Evolutionary conservation across 352 stramenopile species (phyloP), one percentile per base, ranked within the genome.

Genomic region (Phytophthora fragariae): DNA sequence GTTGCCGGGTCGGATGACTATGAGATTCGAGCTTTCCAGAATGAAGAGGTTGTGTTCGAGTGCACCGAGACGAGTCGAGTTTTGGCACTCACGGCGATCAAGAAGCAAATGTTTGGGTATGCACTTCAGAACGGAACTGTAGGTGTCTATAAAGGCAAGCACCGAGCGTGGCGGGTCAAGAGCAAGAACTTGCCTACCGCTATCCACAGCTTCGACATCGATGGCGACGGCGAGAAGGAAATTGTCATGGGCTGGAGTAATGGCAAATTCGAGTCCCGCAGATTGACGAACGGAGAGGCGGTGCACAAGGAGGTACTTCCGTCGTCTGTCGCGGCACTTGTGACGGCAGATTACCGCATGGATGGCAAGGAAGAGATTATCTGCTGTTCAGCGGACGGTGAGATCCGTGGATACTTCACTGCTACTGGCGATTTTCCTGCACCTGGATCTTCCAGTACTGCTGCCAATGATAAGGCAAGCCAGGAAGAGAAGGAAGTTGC

Each of bases 1-100:
- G 68, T 98, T n/a, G 88, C 93, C 14, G 94, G 92, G 9, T 97
- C 88, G 7, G 94, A 98, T 58, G 94, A 98, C 73, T 98, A 92
- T 79, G 92, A 96, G 60, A 94, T 98, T 53, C 88, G 90, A 37
- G 85, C 88, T 27, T 98, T 98, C 61, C 83, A 96, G 58, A 79
- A 91, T 21, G 95, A 98, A 65, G 91, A 98, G 37, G 84, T 95
- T 14, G 81, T 98, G 37, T 88, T 87, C 50, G 92, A 98, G 70
- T 91, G 91, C 74, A 96, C 88, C 3, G 94, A 98, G 73, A 96
- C 92, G 10, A 94, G 88, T 60, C 61, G 72, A 27, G 75, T 98
- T n/a, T 59, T 87, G 19, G 83, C 86, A 29, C 82, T 98, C 41
- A 79, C 88, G 27, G 46, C 90, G 14, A 87, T 98, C 52, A 80